Conservation (phyloP, 176 grass and related monocot genomes). For the Chloris gayana region DNA sequence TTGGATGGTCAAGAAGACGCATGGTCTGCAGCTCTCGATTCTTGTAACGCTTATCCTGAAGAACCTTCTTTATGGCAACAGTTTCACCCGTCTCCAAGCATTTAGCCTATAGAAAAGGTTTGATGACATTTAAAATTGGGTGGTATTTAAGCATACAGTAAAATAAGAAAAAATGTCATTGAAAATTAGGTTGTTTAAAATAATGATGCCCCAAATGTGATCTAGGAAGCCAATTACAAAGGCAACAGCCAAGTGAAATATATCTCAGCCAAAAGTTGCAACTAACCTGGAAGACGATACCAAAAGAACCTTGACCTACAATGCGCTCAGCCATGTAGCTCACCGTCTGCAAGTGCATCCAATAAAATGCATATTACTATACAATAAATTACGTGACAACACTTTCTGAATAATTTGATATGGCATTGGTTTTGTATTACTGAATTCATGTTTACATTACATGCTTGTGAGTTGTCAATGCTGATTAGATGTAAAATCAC, state of each 20-base stretch:
- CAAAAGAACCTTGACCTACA: conserved; percentile 77
- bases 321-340: conserved; percentile 80
- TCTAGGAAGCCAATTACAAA: not conserved
- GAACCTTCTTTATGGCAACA: conserved; percentile 89
- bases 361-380: conserved; percentile 26
- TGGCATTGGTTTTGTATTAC: not conserved
- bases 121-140: not conserved
- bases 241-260: conserved; percentile 1
- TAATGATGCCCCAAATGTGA: not conserved
- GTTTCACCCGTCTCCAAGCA: conserved; percentile 80
- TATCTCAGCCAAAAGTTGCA: conserved; percentile 1
- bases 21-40: conserved; percentile 84
- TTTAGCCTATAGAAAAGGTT: conserved; percentile 57
- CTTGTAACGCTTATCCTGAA: conserved; percentile 93
- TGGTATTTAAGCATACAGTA: not conserved
- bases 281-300: conserved; percentile 76
- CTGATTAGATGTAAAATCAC: conserved; percentile 18
- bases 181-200: too few relatives aligned
- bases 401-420: not conserved
- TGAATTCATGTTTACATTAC: not conserved
- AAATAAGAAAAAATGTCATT: not conserved
- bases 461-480: not conserved
- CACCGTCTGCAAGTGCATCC: conserved; percentile 54
- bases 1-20: conserved; percentile 80
- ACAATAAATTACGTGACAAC: not conserved